Evolutionary conservation across 2,329 filamentous ascomycete species (phyloP).

Genomic region (Phyllachora maydis): DNA sequence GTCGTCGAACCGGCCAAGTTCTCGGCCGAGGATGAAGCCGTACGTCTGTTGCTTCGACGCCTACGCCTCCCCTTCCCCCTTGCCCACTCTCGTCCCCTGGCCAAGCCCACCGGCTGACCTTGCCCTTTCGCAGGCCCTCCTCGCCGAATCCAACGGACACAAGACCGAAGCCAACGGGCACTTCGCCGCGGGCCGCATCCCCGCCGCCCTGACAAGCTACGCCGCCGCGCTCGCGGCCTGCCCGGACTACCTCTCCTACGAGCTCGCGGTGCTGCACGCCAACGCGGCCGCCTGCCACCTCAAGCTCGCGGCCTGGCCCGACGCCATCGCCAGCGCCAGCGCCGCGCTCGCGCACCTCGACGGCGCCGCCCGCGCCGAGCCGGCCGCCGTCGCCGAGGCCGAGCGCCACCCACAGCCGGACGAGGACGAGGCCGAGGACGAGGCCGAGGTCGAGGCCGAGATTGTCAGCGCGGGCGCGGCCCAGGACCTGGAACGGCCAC

Average conservation of each 20-base stretch:
- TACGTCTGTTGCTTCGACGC: constrained; percentile 12
- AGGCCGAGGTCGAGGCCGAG: constrained; percentile 27
- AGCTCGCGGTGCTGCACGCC: constrained; percentile 67
- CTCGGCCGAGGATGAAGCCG: constrained; percentile 34
- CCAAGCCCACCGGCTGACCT: constrained; percentile 1
- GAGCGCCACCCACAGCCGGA: neutral
- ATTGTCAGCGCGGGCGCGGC: constrained; percentile 38
- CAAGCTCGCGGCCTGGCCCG: constrained; percentile 70
- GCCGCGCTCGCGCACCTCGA: constrained; percentile 55
- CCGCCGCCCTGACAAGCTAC: constrained; percentile 65
- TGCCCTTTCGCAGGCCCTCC: constrained; percentile 17
- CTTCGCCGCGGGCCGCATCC: constrained; percentile 53
- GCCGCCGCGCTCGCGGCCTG: constrained; percentile 59
- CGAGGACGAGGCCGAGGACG: constrained; percentile 8
- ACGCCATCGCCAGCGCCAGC: constrained; percentile 54
- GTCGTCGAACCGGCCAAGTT: constrained; percentile 14
- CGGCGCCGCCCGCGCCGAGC: constrained; percentile 23
- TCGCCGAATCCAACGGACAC: constrained; percentile 49
- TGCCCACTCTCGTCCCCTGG: neutral
- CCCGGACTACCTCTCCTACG: constrained; percentile 72
- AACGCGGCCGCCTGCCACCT: constrained; percentile 83
- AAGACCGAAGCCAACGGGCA: constrained; percentile 62
- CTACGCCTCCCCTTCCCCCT: neutral
- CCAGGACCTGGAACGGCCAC: constrained; percentile 25
- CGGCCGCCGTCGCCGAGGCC: constrained; percentile 14